These are phyloP conservation scores for Plantago elongata DNA, from an alignment of 257 asterid species.

Conservation along the genomic window DNA sequence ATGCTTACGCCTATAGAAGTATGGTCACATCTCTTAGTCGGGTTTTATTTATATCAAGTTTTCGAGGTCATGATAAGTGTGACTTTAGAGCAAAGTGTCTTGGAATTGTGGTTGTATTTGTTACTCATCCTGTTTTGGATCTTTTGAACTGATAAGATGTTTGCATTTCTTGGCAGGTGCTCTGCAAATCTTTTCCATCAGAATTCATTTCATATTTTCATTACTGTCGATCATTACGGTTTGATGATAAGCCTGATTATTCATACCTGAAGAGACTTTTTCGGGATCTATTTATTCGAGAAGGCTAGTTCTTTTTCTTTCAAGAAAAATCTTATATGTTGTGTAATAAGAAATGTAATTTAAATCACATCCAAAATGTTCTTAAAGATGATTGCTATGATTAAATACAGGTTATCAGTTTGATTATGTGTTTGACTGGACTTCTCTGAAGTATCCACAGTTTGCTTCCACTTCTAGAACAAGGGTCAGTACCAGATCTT, in stretches of 20 bases:
- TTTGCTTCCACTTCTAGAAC: conserved; percentile 76
- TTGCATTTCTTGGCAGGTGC: conserved; percentile 45
- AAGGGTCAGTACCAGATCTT: conserved; percentile 34
- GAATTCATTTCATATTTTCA: conserved; percentile 88
- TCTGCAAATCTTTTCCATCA: conserved; percentile 82
- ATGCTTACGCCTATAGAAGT: conserved; percentile 96
- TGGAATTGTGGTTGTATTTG: neutral
- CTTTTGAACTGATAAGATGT: conserved; percentile 1
- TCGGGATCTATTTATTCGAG: conserved; percentile 89
- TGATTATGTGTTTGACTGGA: conserved; percentile 96
- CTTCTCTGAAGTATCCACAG: conserved; percentile 82
- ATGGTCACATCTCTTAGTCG: conserved; percentile 4
- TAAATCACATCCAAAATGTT: neutral
- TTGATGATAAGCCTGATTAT: conserved; percentile 95
- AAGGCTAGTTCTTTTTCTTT: conserved; percentile 37
- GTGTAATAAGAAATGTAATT: conserved; percentile 2
- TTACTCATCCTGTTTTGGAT: neutral
- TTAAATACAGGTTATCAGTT: conserved; percentile 69
- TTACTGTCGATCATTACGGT: conserved; percentile 87
- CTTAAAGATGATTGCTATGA: neutral
- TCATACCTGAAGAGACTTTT: conserved; percentile 93
- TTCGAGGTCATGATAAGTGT: conserved; percentile 14
- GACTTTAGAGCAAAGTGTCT: conserved; percentile 9
- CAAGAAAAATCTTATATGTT: neutral
- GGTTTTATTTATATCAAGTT: conserved; percentile 2